Conservation (phyloP, 2,329 filamentous ascomycete genomes). For the Amauroascus verrucosus region DNA sequence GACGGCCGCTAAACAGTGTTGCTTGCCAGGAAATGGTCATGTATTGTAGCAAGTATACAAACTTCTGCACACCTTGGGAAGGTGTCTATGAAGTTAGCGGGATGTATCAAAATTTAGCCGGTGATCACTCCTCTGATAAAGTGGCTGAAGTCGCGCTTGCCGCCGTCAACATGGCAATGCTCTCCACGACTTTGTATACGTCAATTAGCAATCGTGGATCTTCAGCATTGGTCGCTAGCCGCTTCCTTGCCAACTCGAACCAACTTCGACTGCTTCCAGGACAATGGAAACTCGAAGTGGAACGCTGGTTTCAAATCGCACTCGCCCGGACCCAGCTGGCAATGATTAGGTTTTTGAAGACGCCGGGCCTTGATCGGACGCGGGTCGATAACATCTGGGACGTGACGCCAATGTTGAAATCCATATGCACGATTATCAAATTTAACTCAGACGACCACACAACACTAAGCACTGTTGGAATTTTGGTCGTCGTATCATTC, state of each 20-base stretch:
- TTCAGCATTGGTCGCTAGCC: background rate
- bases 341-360: slow-evolving; percentile 3
- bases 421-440: slow-evolving; percentile 3
- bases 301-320: slow-evolving; percentile 1
- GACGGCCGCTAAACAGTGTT: slow-evolving; percentile 2
- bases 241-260: background rate
- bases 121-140: background rate
- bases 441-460: slow-evolving; percentile 6
- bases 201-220: slow-evolving; percentile 2
- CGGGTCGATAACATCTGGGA: slow-evolving; percentile 6
- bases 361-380: slow-evolving; percentile 1
- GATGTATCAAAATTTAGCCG: background rate
- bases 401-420: background rate
- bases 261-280: slow-evolving; percentile 6
- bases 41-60: slow-evolving; percentile 8
- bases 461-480: slow-evolving; percentile 5
- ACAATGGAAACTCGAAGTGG: slow-evolving; percentile 7
- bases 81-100: background rate
- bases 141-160: background rate
- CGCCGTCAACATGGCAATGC: background rate
- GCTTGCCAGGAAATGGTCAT: slow-evolving; percentile 9
- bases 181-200: background rate
- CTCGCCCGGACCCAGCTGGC: slow-evolving; percentile 5
- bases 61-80: slow-evolving; percentile 2
- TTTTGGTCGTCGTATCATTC: background rate